A percentile compares a stretch with the other conserved stretches of the same genome.
These are phyloP conservation scores for Pseudozyma thailandica DNA, from an alignment of 1,284 basidiomycete genomes.

Conservation along the genomic window DNA sequence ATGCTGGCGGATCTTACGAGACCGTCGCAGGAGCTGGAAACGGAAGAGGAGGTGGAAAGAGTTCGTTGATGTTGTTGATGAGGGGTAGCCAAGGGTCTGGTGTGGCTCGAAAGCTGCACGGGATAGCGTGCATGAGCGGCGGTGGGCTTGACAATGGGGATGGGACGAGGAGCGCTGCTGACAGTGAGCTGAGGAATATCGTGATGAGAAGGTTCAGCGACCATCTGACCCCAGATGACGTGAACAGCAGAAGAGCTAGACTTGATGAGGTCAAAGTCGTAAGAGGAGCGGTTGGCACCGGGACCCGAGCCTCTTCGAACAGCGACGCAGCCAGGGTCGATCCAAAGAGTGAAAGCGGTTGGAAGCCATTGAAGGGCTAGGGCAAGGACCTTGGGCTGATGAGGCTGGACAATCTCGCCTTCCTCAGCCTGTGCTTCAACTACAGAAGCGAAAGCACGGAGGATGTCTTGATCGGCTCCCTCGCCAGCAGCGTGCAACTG, in stretches of 20 bases:
- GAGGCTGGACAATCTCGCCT: slow-evolving; percentile 21
- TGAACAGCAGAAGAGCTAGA: slow-evolving; percentile 14
- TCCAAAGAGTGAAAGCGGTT: slow-evolving; percentile 52
- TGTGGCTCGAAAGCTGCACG: slow-evolving; percentile 15
- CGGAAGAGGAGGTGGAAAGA: slow-evolving; percentile 25
- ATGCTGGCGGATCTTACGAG: slow-evolving; percentile 38
- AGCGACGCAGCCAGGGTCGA: slow-evolving; percentile 62
- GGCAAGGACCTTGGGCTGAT: slow-evolving; percentile 12
- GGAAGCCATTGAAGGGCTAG: slow-evolving; percentile 42
- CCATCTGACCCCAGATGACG: slow-evolving; percentile 50
- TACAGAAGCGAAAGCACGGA: slow-evolving; percentile 37
- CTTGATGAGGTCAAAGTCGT: slow-evolving; percentile 24
- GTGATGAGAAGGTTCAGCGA: slow-evolving; percentile 8
- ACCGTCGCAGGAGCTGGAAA: slow-evolving; percentile 16
- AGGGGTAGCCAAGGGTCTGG: background rate
- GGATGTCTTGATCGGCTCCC: slow-evolving; percentile 42
- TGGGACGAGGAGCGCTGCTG: slow-evolving; percentile 28
- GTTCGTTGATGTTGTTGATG: slow-evolving; percentile 25
- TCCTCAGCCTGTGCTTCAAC: slow-evolving; percentile 25
- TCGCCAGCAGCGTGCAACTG: slow-evolving; percentile 53
- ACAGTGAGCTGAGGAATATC: slow-evolving; percentile 28
- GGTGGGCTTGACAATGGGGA: slow-evolving; percentile 39
- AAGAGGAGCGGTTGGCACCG: slow-evolving; percentile 23
- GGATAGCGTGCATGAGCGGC: slow-evolving; percentile 15
- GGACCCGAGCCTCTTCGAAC: slow-evolving; percentile 49